Base-by-base conservation (phyloP, 805 yeast species). In the Candida takata region DNA sequence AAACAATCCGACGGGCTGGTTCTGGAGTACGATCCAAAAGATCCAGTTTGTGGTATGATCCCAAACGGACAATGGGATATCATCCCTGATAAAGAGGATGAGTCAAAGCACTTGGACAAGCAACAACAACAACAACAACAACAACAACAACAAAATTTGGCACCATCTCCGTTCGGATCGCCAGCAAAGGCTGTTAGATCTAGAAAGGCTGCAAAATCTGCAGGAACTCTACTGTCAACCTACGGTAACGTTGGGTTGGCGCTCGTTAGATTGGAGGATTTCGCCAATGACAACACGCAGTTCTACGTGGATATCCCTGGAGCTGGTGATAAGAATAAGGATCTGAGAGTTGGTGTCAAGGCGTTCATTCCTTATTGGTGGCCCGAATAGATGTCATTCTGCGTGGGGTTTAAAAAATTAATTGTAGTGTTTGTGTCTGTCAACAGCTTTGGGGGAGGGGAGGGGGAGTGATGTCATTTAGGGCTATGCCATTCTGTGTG, bases 331-430 rank as follows among this genome's bases (percentile, higher is more conserved):
- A 44, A 38, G 5, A 48, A 48, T 27, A 44, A 45, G 27, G 25
- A 37, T 2, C 29, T 54, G 11, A 51, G 50, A 29, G 48, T 77
- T 7, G 69, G 69, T 2, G 58, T 79, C 17, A 67, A 68, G 45
- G 83, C 77, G 0, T 65, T 62, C 40, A 60, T 62, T 6, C 92
- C 94, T 0, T 77, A 70, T 33, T 83, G 90, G 88, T 83, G 90
- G 87, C 87, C 87, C 0, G 48, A 44, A 29, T 38, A 35, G 12
- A 37, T 8, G 10, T n/a, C n/a, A n/a, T n/a, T n/a, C n/a, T n/a
- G n/a, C n/a, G n/a, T n/a, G n/a, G n/a, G n/a, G n/a, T n/a, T n/a
- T n/a, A n/a, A n/a, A n/a, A n/a, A n/a, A n/a, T n/a, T n/a, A n/a
- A n/a, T n/a, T n/a, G n/a, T n/a, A n/a, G n/a, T n/a, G n/a, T n/a